phyloP scores from a whole-genome alignment of 2,329 filamentous ascomycete genomes.

The Amphichorda felina region DNA sequence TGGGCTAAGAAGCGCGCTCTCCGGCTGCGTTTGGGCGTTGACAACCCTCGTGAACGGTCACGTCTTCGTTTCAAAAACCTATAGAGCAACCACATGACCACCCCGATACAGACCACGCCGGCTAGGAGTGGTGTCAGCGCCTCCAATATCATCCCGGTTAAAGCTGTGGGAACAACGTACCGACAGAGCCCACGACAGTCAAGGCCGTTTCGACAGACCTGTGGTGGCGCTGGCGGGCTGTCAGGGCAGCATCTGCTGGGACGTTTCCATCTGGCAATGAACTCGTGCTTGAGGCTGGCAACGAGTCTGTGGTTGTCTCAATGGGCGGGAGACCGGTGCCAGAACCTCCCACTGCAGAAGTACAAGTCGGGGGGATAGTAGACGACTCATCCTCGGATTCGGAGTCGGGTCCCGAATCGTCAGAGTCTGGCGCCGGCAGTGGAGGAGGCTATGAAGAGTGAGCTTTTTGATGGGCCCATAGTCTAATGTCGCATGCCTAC shows the following conservation, averaged over 20 bases:
- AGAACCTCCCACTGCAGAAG: not conserved
- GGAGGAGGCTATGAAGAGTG: not conserved
- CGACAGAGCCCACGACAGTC: not conserved
- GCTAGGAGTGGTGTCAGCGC: constrained; percentile 1
- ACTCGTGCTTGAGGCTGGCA: not conserved
- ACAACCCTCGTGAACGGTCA: constrained; percentile 18
- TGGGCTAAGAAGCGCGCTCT: constrained; percentile 14
- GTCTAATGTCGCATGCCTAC: too few relatives aligned
- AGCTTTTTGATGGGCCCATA: too few relatives aligned
- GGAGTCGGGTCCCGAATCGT: constrained; percentile 1
- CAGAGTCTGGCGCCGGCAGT: not conserved
- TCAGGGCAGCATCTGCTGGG: not conserved
- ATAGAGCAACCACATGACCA: constrained; percentile 24
- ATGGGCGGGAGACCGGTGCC: not conserved
- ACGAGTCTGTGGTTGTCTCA: not conserved
- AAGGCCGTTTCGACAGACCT: constrained; percentile 1
- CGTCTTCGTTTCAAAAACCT: constrained; percentile 10
- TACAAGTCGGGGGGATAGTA: not conserved
- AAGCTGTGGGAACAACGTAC: not conserved
- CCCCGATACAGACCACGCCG: not conserved
- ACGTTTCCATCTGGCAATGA: not conserved
- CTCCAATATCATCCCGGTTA: not conserved
- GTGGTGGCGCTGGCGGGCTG: not conserved
- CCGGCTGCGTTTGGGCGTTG: constrained; percentile 10
- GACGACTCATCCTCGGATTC: not conserved